These are phyloP conservation scores for Lachancea sp. DNA, from an alignment of 805 yeast genomes.

Conservation along the genomic window DNA sequence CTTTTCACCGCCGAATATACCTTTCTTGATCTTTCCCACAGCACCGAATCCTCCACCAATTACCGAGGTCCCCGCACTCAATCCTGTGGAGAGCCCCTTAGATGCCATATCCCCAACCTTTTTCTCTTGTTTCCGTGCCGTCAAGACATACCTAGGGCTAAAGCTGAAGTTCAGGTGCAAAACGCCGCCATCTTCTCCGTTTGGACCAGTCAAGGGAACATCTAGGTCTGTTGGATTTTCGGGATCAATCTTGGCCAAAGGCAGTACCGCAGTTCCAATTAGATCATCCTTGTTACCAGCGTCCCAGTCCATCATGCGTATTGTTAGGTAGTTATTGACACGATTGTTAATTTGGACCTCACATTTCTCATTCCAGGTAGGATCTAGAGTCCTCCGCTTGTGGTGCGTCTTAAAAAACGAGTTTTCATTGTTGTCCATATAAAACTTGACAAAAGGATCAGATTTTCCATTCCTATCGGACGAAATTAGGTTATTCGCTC, in stretches of 20 bases:
- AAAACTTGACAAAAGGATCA: slow-evolving; percentile 79
- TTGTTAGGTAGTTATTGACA: slow-evolving; percentile 49
- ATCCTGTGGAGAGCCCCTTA: slow-evolving; percentile 42
- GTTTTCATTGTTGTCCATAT: slow-evolving; percentile 54
- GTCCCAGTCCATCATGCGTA: slow-evolving; percentile 84
- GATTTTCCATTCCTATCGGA: slow-evolving; percentile 92
- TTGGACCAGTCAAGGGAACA: slow-evolving; percentile 41
- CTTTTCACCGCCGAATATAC: slow-evolving; percentile 35
- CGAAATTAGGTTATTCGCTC: slow-evolving; percentile 64
- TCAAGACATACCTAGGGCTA: slow-evolving; percentile 62
- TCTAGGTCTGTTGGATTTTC: slow-evolving; percentile 44
- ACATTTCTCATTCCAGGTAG: slow-evolving; percentile 78
- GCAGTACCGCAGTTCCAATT: slow-evolving; percentile 59
- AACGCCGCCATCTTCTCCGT: slow-evolving; percentile 49
- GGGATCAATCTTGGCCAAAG: slow-evolving; percentile 57
- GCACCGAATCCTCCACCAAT: slow-evolving; percentile 42
- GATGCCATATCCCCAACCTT: slow-evolving; percentile 46
- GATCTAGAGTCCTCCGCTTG: slow-evolving; percentile 79
- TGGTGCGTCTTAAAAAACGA: slow-evolving; percentile 67
- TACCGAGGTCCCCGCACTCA: slow-evolving; percentile 39
- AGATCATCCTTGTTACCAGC: slow-evolving; percentile 82
- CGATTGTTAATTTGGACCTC: slow-evolving; percentile 53
- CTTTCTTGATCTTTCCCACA: slow-evolving; percentile 37
- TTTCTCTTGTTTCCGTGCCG: slow-evolving; percentile 34
- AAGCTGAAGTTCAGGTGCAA: slow-evolving; percentile 55